phyloP scores from a whole-genome alignment of 495 filamentous ascomycete species.

The Tuber calosporum region DNA sequence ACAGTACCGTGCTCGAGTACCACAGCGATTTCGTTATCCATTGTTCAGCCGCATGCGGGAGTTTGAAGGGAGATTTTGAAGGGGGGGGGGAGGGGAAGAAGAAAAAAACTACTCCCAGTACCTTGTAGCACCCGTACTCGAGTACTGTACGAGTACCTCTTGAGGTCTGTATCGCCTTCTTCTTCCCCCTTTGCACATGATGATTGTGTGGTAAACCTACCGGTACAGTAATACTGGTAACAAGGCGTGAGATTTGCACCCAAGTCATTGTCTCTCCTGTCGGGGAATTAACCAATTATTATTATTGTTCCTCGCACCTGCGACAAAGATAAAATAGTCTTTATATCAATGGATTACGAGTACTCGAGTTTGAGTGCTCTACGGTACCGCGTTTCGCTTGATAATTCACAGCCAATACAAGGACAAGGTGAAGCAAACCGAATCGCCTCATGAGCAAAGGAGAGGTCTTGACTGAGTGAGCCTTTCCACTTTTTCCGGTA shows the following conservation, averaged over 20 bases:
- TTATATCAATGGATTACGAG: neutral
- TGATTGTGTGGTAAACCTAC: neutral
- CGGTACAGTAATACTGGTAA: neutral
- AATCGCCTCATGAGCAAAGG: neutral
- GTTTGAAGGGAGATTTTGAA: neutral
- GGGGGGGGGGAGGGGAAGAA: neutral
- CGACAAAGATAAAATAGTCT: conserved; percentile 2
- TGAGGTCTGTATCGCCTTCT: conserved; percentile 10
- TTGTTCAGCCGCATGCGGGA: conserved; percentile 15
- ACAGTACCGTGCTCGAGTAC: neutral
- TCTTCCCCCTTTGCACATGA: conserved; percentile 2
- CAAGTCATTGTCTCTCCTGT: neutral
- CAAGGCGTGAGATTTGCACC: neutral
- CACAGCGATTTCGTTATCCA: conserved; percentile 22
- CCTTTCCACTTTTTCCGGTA: neutral
- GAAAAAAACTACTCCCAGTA: neutral
- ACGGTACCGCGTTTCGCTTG: neutral
- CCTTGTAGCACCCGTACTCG: neutral
- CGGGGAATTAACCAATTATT: neutral
- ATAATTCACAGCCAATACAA: neutral
- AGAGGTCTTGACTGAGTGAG: neutral
- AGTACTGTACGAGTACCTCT: too few relatives aligned
- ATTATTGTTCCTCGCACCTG: neutral
- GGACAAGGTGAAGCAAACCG: neutral
- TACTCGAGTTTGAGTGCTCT: neutral